These are phyloP conservation scores for Chimonanthus salicifolius DNA, from an alignment of 164 flowering plant genomes.

Conservation along the genomic window DNA sequence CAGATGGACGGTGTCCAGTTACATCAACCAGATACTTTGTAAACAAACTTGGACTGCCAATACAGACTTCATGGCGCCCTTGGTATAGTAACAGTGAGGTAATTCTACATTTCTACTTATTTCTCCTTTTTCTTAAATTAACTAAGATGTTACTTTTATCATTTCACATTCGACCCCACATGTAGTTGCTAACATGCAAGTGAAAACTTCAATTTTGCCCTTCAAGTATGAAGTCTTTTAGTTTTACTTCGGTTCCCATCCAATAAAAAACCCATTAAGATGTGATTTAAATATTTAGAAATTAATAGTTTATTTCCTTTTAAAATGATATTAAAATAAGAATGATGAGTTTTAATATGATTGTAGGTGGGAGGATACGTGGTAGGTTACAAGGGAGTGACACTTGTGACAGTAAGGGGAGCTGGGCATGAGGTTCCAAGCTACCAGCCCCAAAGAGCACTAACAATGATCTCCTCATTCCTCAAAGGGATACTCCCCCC, in stretches of 20 bases:
- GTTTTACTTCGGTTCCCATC: too few relatives aligned
- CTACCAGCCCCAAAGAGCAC: slow-evolving; percentile 33
- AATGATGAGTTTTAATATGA: neutral
- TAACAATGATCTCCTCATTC: slow-evolving; percentile 29
- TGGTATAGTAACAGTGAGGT: slow-evolving; percentile 31
- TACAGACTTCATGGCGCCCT: slow-evolving; percentile 26
- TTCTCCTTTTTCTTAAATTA: too few relatives aligned
- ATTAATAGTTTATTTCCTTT: too few relatives aligned
- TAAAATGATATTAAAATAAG: neutral
- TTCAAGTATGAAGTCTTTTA: too few relatives aligned
- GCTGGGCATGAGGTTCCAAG: slow-evolving; percentile 42
- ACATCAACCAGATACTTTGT: slow-evolving; percentile 23
- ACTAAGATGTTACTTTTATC: too few relatives aligned
- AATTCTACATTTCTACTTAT: neutral
- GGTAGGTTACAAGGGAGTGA: slow-evolving; percentile 27
- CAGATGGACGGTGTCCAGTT: slow-evolving; percentile 26
- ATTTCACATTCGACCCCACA: too few relatives aligned
- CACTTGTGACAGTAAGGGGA: slow-evolving; percentile 44
- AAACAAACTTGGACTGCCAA: slow-evolving; percentile 15
- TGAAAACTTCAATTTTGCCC: too few relatives aligned
- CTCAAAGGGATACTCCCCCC: slow-evolving; percentile 39
- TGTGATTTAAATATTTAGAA: too few relatives aligned
- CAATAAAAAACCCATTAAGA: too few relatives aligned
- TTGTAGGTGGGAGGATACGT: slow-evolving; percentile 43
- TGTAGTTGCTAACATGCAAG: too few relatives aligned